Percentiles rank a stretch among this genome's conserved stretches.
phyloP scores from a whole-genome alignment of 148 eudicot species.

The Arbutus unedo region DNA sequence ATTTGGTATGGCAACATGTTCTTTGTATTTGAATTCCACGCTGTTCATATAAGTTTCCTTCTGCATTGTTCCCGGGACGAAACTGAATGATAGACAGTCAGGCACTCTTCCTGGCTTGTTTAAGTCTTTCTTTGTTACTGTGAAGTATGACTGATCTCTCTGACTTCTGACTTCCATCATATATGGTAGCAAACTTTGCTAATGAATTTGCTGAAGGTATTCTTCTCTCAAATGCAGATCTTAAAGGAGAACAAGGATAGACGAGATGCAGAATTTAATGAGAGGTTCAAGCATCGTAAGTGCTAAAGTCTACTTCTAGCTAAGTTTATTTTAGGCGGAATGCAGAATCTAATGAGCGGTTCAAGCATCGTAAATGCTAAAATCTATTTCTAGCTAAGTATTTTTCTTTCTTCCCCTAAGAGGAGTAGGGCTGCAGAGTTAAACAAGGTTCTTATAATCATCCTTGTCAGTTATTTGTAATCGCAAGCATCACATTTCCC shows the following conservation, averaged over 20 bases:
- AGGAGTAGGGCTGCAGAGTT: background rate
- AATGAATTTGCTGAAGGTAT: background rate
- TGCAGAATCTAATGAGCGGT: constrained; percentile 88
- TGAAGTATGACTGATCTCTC: background rate
- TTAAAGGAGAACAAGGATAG: constrained; percentile 95
- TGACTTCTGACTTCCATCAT: background rate
- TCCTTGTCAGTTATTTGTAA: background rate
- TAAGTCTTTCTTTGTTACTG: background rate
- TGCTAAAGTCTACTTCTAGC: background rate
- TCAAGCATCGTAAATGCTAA: constrained; percentile 60
- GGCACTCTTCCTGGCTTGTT: background rate
- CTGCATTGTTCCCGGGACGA: background rate
- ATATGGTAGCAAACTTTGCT: background rate
- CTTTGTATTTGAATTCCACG: background rate
- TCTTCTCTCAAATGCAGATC: constrained; percentile 38
- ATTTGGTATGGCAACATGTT: background rate
- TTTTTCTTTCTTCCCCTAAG: background rate
- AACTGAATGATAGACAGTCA: background rate
- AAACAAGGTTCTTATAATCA: background rate
- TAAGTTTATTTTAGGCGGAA: constrained; percentile 38
- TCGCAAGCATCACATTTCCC: background rate
- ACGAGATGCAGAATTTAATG: constrained; percentile 86
- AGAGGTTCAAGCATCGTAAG: constrained; percentile 80
- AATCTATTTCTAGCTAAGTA: background rate
- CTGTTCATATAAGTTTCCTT: background rate